Percentiles rank a stretch among this genome's conserved stretches.
These are phyloP conservation scores for Suhomyces bribrorum DNA, from an alignment of 1,139 yeast species.

Conservation along the genomic window DNA sequence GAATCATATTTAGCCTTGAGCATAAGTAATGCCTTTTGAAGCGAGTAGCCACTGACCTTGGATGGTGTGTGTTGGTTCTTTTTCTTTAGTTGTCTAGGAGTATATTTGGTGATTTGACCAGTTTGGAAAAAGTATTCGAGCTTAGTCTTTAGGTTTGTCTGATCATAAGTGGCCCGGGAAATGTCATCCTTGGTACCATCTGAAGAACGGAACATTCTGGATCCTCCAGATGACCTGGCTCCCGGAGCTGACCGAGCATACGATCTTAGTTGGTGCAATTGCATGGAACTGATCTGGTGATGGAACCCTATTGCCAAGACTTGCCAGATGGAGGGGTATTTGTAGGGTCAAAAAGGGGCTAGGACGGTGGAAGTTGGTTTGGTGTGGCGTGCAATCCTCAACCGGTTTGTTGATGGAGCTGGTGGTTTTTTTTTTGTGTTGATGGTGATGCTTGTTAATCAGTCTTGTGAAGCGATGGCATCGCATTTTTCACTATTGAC, in stretches of 20 bases:
- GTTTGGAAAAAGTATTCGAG: conserved; percentile 30
- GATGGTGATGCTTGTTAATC: no score
- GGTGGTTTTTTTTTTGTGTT: no score
- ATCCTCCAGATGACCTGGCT: background rate
- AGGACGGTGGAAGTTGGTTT: no score
- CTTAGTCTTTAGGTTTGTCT: conserved; percentile 26
- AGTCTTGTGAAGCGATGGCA: conserved; percentile 3
- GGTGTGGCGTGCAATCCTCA: no score
- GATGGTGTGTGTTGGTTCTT: conserved; percentile 5
- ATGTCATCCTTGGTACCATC: background rate
- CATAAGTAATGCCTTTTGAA: conserved; percentile 27
- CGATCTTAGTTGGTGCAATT: background rate
- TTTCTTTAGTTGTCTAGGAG: conserved; percentile 19
- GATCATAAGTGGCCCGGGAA: background rate
- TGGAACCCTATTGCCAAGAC: no score
- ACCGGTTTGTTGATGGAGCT: no score
- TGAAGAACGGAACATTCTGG: background rate
- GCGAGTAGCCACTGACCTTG: conserved; percentile 14
- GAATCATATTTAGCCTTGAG: conserved; percentile 26
- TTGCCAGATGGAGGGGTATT: no score
- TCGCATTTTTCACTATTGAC: conserved; percentile 4
- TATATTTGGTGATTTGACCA: conserved; percentile 26
- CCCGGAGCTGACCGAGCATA: background rate
- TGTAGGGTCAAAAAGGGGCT: no score
- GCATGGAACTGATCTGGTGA: no score